Conservation (phyloP, 371 early-diverging fungal species). For the Haplosporangium sp. region DNA sequence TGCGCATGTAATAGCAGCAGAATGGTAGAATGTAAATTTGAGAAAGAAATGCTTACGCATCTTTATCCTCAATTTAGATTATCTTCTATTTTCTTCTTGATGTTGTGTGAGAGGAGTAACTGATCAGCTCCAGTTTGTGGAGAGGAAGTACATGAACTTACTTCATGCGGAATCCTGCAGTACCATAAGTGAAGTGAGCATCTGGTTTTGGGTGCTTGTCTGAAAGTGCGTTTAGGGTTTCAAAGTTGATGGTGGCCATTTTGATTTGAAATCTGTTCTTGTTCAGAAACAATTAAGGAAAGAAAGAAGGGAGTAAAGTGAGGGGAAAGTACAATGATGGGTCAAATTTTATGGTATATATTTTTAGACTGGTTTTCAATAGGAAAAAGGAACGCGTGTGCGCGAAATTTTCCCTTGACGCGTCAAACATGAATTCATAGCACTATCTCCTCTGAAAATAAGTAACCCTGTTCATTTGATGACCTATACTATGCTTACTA, state of each 20-base stretch:
- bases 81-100: background rate
- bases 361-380: background rate
- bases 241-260: constrained; percentile 54
- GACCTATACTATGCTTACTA: too few relatives aligned
- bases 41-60: background rate
- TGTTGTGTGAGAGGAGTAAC: background rate
- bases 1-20: background rate
- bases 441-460: too few relatives aligned
- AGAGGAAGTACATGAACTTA: constrained; percentile 50
- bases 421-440: background rate
- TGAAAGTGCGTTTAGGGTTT: constrained; percentile 56
- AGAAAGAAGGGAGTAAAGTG: constrained; percentile 6
- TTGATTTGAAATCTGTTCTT: constrained; percentile 14
- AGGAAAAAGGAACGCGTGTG: background rate
- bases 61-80: background rate
- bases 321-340: background rate
- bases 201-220: constrained; percentile 72
- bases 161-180: constrained; percentile 97
- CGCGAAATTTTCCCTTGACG: background rate
- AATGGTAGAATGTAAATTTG: too few relatives aligned
- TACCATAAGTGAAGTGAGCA: constrained; percentile 87
- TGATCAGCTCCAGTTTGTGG: background rate
- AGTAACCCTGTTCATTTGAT: too few relatives aligned
- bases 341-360: background rate
- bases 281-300: constrained; percentile 20